Percentiles rank a stretch among this genome's conserved stretches.
Conservation (phyloP, 495 filamentous ascomycete species). For the Rostrohypoxylon terebratum region DNA sequence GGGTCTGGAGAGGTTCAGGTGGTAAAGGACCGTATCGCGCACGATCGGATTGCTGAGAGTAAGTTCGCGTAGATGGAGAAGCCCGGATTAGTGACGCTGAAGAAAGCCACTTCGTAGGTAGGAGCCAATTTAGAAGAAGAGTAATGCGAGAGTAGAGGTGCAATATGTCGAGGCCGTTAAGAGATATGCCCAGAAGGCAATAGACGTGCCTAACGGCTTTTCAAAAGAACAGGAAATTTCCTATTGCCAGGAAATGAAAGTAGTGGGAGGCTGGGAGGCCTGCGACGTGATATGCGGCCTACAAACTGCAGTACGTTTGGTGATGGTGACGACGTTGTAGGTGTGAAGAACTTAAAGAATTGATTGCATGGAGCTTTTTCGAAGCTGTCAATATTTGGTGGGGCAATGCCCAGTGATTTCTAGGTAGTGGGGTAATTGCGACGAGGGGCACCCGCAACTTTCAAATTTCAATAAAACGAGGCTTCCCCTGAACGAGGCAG, state of each 20-base stretch:
- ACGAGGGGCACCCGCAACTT: conserved; percentile 12
- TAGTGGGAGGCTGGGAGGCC: neutral
- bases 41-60: neutral
- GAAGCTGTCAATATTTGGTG: conserved; percentile 32
- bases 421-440: conserved; percentile 29
- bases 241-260: neutral
- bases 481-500: neutral
- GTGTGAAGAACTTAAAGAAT: neutral
- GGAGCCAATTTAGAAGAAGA: neutral
- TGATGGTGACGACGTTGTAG: conserved; percentile 10
- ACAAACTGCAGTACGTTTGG: conserved; percentile 17
- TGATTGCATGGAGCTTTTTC: conserved; percentile 28
- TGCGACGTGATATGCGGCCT: neutral
- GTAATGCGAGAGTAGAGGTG: neutral
- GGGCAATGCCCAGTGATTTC: conserved; percentile 18
- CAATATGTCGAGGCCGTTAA: neutral
- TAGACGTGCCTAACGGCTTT: neutral
- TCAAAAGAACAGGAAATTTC: neutral
- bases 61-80: neutral
- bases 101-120: neutral
- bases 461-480: neutral
- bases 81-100: neutral
- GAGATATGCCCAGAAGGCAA: conserved; percentile 5
- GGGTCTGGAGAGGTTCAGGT: neutral
- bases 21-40: neutral